A percentile compares a stretch with the other conserved stretches of the same genome.
Evolutionary conservation across 2,329 filamentous ascomycete species (phyloP).

Genomic region (Metarhizium humberi): DNA sequence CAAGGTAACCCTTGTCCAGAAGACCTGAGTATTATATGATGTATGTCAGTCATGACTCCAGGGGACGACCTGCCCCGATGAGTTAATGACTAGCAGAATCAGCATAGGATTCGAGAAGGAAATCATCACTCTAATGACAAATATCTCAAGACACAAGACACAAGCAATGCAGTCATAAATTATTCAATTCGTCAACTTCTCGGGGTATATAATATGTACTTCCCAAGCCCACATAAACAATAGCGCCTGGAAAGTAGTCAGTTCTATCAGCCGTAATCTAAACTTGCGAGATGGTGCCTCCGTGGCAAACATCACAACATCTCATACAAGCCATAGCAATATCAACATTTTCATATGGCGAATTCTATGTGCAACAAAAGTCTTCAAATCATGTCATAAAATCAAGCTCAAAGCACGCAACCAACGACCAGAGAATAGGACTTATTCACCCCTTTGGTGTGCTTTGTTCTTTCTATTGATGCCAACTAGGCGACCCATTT

Average conservation of each 20-base stretch:
- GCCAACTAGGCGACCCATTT: conserved; percentile 38
- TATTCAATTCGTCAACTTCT: conserved; percentile 1
- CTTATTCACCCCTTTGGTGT: conserved; percentile 6
- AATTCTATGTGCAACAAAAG: not conserved
- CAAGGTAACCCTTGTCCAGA: no score
- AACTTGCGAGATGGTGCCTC: conserved; percentile 1
- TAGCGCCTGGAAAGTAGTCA: not conserved
- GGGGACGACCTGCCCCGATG: no score
- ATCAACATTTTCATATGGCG: not conserved
- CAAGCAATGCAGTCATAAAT: not conserved
- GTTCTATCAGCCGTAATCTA: not conserved
- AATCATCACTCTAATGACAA: no score
- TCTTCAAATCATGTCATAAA: not conserved
- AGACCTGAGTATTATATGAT: no score
- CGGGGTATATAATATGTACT: conserved; percentile 4
- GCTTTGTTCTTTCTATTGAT: conserved; percentile 20
- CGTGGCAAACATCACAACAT: not conserved
- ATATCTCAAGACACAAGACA: not conserved
- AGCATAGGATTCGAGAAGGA: no score
- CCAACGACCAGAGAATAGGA: not conserved
- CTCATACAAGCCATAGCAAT: not conserved
- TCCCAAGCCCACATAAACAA: not conserved
- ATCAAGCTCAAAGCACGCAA: not conserved
- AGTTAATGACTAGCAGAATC: no score
- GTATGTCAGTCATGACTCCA: no score